phyloP scores from a whole-genome alignment of 202 grass and related monocot species.

The Setaria viridis region DNA sequence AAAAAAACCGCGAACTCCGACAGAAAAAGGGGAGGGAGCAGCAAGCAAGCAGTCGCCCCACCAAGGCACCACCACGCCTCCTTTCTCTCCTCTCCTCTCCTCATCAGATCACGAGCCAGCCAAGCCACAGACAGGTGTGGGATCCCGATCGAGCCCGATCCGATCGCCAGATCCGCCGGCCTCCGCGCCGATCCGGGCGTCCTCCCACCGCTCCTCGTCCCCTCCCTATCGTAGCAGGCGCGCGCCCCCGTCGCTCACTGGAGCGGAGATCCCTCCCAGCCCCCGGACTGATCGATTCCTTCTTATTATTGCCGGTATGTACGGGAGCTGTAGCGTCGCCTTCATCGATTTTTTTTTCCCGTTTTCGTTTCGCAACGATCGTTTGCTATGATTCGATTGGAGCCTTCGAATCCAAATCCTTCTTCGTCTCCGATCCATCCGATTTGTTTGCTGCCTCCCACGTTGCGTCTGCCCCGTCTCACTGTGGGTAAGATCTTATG shows the following conservation, averaged over 20 bases:
- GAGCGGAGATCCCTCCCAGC: neutral
- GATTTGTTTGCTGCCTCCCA: neutral
- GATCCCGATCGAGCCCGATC: slow-evolving; percentile 20
- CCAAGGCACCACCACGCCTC: neutral
- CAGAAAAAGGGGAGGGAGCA: neutral
- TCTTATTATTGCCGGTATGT: neutral
- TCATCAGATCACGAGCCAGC: slow-evolving; percentile 34
- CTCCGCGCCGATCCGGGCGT: slow-evolving; percentile 30
- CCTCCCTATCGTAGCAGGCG: neutral
- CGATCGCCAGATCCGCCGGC: slow-evolving; percentile 45
- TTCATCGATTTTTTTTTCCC: neutral
- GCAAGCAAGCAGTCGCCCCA: too few relatives aligned
- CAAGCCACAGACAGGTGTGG: neutral
- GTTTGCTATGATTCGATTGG: neutral
- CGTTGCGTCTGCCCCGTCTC: neutral
- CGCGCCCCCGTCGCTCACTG: neutral
- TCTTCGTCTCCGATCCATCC: neutral
- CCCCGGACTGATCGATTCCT: neutral
- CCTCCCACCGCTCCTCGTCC: slow-evolving; percentile 2
- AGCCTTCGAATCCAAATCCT: neutral
- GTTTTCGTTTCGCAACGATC: neutral
- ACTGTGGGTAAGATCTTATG: neutral
- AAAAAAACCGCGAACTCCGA: neutral
- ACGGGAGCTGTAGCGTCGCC: neutral
- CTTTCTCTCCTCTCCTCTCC: neutral